Conservation (phyloP, 768 basidiomycete species). For the Paxillus involutus region DNA sequence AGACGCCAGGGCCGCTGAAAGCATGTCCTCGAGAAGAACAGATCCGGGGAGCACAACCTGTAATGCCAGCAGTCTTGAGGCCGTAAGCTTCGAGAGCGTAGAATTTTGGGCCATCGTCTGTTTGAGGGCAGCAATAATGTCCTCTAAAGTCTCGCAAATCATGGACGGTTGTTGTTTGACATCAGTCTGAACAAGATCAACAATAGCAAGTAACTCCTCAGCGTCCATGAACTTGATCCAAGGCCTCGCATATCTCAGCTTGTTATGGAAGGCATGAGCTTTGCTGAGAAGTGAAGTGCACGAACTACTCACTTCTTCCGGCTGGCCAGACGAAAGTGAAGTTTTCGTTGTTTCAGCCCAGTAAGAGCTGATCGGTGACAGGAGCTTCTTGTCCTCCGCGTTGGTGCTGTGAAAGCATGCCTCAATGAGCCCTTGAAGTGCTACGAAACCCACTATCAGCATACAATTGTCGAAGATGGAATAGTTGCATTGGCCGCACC, state of each 20-base stretch:
- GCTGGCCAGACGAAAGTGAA: constrained; percentile 9
- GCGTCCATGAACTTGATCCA: constrained; percentile 61
- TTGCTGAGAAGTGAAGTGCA: not conserved
- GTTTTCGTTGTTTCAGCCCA: constrained; percentile 37
- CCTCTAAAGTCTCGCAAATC: constrained; percentile 30
- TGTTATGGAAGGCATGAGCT: not conserved
- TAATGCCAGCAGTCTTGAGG: constrained; percentile 41
- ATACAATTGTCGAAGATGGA: not conserved
- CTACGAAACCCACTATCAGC: constrained; percentile 30
- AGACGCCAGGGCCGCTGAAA: constrained; percentile 42
- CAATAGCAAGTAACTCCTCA: constrained; percentile 39
- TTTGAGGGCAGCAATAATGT: constrained; percentile 37
- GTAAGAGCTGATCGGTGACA: constrained; percentile 39
- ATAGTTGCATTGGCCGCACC: constrained; percentile 25
- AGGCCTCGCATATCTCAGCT: constrained; percentile 12
- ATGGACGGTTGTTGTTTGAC: not conserved
- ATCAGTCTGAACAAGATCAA: constrained; percentile 38
- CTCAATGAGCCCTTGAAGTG: constrained; percentile 40
- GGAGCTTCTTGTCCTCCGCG: constrained; percentile 37
- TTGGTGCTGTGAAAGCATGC: constrained; percentile 37
- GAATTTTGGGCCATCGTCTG: constrained; percentile 4
- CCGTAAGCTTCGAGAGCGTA: constrained; percentile 15
- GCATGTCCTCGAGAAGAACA: constrained; percentile 44
- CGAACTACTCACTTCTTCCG: constrained; percentile 11
- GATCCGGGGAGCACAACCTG: constrained; percentile 35